phyloP scores from a whole-genome alignment of 345 rosid species.

The Iberis pinnata region DNA sequence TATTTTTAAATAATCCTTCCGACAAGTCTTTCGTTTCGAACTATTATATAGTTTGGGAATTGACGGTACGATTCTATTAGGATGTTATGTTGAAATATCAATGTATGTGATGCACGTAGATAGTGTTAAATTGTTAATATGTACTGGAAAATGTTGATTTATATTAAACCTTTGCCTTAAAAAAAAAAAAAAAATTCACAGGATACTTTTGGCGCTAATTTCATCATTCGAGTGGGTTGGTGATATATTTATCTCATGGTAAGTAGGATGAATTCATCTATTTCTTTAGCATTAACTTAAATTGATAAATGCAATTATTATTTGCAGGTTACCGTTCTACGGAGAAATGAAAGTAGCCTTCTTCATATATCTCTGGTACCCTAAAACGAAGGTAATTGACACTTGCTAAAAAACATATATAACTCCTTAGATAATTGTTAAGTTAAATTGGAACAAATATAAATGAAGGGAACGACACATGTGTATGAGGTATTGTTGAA shows the following conservation, averaged over 20 bases:
- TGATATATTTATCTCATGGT: conserved; percentile 72
- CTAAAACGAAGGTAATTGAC: conserved; percentile 56
- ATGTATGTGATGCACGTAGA: conserved; percentile 23
- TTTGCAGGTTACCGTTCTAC: conserved; percentile 74
- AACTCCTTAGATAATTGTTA: not conserved
- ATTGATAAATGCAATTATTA: not conserved
- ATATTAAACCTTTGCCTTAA: not conserved
- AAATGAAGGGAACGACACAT: conserved; percentile 55
- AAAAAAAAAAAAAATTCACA: no score
- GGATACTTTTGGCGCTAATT: conserved; percentile 73
- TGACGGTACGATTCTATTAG: not conserved
- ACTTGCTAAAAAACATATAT: not conserved
- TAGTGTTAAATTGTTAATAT: not conserved
- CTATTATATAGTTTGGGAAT: conserved; percentile 1
- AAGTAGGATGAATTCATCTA: conserved; percentile 14
- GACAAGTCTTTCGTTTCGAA: conserved; percentile 10
- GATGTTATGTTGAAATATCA: not conserved
- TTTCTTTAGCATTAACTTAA: not conserved
- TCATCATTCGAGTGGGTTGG: conserved; percentile 61
- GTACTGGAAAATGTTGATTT: not conserved
- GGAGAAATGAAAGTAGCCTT: conserved; percentile 71
- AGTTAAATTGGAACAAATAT: not conserved
- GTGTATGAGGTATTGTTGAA: conserved; percentile 51
- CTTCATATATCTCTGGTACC: conserved; percentile 79
- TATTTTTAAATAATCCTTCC: not conserved